Evolutionary conservation across 1,139 yeast species (phyloP), one percentile per base, ranked within the genome.

Genomic region (Arxiozyma telluris): DNA sequence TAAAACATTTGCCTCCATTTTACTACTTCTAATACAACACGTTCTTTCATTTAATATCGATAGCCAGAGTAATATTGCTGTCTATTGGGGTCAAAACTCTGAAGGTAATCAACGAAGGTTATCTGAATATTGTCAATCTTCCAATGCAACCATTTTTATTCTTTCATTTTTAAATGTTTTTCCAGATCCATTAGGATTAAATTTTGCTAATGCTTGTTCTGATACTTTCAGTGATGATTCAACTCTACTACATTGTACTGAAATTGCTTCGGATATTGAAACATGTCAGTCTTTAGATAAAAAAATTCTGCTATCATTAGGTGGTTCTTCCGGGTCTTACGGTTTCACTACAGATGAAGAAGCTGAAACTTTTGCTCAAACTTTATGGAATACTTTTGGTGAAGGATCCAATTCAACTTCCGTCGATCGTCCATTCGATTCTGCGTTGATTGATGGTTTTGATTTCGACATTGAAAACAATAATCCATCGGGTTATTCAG

Each of bases 21-120:
- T 27, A 21, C 7, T 49, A 5, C 38, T 49, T 22, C 41, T 41
- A n/a, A 34, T 49, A 8, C 21, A 23, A 17, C 20, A 30, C 25
- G 52, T 45, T 39, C 18, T 42, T 41, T 53, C 57, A 11, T 59
- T 59, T 49, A 53, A 57, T 47, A 50, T 50, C 3, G 46, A 58
- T 30, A 69, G 80, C 41, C 74, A 79, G 53, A 70, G 78, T 50
- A 86, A 87, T 61, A 81, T 88, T 50, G 96, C 84, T 38, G 78
- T 87, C 18, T 89, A 89, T 71, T 90, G 96, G 96, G 97, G 97
- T 49, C 97, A 90, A 72, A 81, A 83, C 64, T 83, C 94, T 20
- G 86, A 81, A 39, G 89, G 89, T n/a, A 66, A 80, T 46, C 96
- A 90, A 69, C 74, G 80, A 57, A 68, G 79, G 18, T 75, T 91